These are phyloP conservation scores for Calocybe gangraenosa DNA, from an alignment of 768 basidiomycete species.

Conservation along the genomic window DNA sequence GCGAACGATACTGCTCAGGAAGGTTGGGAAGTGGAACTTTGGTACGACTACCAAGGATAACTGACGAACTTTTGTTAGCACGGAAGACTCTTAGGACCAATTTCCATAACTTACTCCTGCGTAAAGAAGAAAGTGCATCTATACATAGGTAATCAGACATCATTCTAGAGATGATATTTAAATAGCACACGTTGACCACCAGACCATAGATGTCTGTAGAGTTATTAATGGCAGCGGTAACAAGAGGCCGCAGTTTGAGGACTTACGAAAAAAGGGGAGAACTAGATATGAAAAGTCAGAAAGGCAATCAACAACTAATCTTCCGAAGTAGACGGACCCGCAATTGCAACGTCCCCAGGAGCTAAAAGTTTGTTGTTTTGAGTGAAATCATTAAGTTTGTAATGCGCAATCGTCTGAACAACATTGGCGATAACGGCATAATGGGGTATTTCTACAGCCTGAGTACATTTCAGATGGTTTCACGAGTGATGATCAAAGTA, in stretches of 20 bases:
- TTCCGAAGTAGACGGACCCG: slow-evolving; percentile 37
- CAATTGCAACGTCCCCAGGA: slow-evolving; percentile 55
- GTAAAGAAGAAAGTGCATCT: slow-evolving; percentile 54
- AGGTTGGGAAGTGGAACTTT: slow-evolving; percentile 56
- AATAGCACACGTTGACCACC: slow-evolving; percentile 42
- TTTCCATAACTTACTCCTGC: slow-evolving; percentile 36
- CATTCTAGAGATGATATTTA: not conserved
- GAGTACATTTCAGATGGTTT: slow-evolving; percentile 21
- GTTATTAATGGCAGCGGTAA: not conserved
- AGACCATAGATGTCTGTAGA: slow-evolving; percentile 56
- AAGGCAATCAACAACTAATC: not conserved
- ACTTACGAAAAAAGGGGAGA: slow-evolving; percentile 58
- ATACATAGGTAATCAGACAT: slow-evolving; percentile 6
- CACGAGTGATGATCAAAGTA: not conserved
- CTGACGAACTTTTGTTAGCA: slow-evolving; percentile 23
- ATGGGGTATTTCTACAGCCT: slow-evolving; percentile 69
- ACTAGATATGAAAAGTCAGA: slow-evolving; percentile 27
- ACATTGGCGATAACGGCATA: slow-evolving; percentile 61
- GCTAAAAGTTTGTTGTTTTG: slow-evolving; percentile 35
- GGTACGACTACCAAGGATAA: slow-evolving; percentile 57
- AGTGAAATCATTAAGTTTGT: slow-evolving; percentile 35
- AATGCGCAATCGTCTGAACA: slow-evolving; percentile 53
- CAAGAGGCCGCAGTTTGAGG: not conserved
- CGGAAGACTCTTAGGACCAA: not conserved
- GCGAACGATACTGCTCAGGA: slow-evolving; percentile 49